Conservation (phyloP, 192 early-diverging fungal genomes). For the Mortierella claussenii region DNA sequence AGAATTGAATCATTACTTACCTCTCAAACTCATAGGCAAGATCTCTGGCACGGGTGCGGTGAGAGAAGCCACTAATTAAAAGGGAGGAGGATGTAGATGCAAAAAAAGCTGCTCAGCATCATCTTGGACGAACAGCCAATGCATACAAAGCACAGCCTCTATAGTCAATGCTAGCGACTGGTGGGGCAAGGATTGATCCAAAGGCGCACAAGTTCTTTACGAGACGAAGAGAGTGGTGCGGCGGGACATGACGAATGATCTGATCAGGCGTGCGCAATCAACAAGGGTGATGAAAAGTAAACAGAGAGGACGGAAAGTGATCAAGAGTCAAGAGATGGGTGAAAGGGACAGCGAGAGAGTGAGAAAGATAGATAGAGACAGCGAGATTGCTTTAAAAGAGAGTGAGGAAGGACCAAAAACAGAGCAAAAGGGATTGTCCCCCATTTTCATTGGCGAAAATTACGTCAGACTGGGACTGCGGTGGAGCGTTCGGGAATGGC, state of each 20-base stretch:
- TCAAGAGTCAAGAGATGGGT: too few relatives aligned
- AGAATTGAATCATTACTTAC: conserved; percentile 55
- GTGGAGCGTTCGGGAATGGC: too few relatives aligned
- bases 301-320: background rate
- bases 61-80: conserved; percentile 73
- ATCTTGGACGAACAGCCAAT: background rate
- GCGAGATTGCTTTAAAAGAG: too few relatives aligned
- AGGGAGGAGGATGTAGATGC: background rate
- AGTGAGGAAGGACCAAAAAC: too few relatives aligned
- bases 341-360: too few relatives aligned
- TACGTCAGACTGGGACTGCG: background rate
- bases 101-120: background rate
- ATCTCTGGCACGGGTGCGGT: conserved; percentile 86
- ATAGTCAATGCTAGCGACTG: too few relatives aligned
- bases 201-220: conserved; percentile 6
- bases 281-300: background rate
- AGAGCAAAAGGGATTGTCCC: too few relatives aligned
- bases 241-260: conserved; percentile 27
- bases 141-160: too few relatives aligned
- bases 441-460: background rate
- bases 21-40: conserved; percentile 96
- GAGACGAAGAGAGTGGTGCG: conserved; percentile 49
- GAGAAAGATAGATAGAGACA: too few relatives aligned
- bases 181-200: too few relatives aligned
- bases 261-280: too few relatives aligned